Evolutionary conservation across 768 basidiomycete genomes (phyloP).

Genomic region (Wakefieldia striispora): DNA sequence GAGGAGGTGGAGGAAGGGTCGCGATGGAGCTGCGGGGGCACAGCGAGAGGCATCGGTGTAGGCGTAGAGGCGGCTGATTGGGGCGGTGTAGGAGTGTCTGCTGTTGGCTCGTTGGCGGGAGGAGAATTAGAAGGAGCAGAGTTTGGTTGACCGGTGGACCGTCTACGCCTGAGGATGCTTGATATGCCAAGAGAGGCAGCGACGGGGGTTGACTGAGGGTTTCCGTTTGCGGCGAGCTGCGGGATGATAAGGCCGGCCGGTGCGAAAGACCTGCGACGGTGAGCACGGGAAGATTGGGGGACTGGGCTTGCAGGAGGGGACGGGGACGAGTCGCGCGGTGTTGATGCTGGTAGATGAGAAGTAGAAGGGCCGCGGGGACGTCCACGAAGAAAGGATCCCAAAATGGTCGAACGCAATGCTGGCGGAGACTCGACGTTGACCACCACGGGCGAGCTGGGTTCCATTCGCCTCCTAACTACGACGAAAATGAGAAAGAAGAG

Average conservation of each 20-base stretch:
- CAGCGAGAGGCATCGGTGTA: slow-evolving; percentile 20
- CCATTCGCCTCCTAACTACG: slow-evolving; percentile 6
- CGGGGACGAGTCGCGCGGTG: slow-evolving; percentile 35
- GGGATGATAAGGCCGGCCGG: slow-evolving; percentile 35
- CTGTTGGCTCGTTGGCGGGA: slow-evolving; percentile 1
- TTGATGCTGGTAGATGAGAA: slow-evolving; percentile 38
- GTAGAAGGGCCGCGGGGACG: slow-evolving; percentile 67
- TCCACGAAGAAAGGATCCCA: slow-evolving; percentile 69
- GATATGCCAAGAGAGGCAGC: slow-evolving; percentile 45
- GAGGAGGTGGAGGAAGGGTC: slow-evolving; percentile 18
- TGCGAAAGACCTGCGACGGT: slow-evolving; percentile 41
- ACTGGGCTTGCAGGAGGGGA: slow-evolving; percentile 45
- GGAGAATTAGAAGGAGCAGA: slow-evolving; percentile 17
- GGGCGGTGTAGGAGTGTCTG: slow-evolving; percentile 14
- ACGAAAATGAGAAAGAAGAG: neutral
- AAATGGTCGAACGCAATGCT: slow-evolving; percentile 54
- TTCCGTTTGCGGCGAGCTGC: slow-evolving; percentile 33
- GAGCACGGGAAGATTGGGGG: slow-evolving; percentile 30
- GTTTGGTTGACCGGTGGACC: slow-evolving; percentile 58
- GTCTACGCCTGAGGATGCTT: slow-evolving; percentile 64
- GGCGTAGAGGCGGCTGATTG: slow-evolving; percentile 11
- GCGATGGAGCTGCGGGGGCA: slow-evolving; percentile 20
- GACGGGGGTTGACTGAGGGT: slow-evolving; percentile 21
- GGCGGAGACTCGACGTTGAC: slow-evolving; percentile 29
- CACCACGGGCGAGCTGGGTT: slow-evolving; percentile 7